Conservation (phyloP, 1,284 basidiomycete genomes). For the Erythrobasidium hasegawianum region DNA sequence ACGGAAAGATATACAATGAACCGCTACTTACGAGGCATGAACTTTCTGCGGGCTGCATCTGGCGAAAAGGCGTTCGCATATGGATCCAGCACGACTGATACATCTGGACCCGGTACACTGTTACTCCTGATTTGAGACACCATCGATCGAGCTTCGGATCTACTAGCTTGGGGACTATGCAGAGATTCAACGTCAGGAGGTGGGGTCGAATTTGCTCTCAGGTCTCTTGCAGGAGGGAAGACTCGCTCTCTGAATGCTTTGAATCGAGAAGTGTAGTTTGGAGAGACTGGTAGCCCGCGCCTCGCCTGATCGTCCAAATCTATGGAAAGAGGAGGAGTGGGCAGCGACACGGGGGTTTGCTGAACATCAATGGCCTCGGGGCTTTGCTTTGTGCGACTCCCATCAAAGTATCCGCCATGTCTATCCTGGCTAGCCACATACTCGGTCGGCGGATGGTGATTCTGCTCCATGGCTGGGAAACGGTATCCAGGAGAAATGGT, state of each 20-base stretch:
- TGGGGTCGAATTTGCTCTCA: neutral
- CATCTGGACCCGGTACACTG: neutral
- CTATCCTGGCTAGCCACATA: no score
- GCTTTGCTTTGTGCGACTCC: no score
- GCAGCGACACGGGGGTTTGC: neutral
- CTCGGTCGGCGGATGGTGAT: no score
- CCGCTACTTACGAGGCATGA: slow-evolving; percentile 24
- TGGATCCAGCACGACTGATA: slow-evolving; percentile 10
- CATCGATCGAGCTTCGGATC: neutral
- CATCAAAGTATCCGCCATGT: no score
- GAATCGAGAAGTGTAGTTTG: neutral
- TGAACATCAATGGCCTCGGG: no score
- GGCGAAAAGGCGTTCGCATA: slow-evolving; percentile 8
- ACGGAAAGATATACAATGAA: neutral
- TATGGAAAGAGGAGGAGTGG: neutral
- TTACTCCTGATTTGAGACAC: neutral
- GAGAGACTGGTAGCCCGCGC: no score
- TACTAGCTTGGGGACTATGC: no score
- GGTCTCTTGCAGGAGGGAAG: neutral
- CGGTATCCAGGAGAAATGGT: no score
- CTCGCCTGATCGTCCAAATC: neutral
- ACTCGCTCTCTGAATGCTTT: slow-evolving; percentile 2
- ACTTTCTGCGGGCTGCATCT: slow-evolving; percentile 4
- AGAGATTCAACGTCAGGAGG: neutral
- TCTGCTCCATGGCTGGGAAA: no score